Evolutionary conservation across 768 basidiomycete species (phyloP).

Genomic region (Leucocoprinus leucothites): DNA sequence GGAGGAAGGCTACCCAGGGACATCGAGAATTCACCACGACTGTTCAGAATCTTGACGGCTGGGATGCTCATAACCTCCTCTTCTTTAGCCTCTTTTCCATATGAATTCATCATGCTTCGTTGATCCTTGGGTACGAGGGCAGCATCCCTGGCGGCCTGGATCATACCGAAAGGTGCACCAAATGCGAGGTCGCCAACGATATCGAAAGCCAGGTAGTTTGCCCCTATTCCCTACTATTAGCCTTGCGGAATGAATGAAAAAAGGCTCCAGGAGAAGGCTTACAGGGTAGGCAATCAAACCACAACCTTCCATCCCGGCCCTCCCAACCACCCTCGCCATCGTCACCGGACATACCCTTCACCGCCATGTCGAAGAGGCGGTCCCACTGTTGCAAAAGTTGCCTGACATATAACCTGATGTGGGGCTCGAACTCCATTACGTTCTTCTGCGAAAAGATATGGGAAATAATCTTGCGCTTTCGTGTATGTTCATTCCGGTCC

Average conservation of each 20-base stretch:
- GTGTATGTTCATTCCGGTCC: conserved; percentile 72
- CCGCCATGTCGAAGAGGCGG: conserved; percentile 51
- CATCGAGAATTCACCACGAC: conserved; percentile 83
- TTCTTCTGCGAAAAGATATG: conserved; percentile 84
- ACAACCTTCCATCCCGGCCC: conserved; percentile 60
- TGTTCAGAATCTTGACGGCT: conserved; percentile 83
- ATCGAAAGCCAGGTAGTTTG: conserved; percentile 55
- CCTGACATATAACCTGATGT: conserved; percentile 58
- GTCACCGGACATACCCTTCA: conserved; percentile 50
- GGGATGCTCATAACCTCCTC: conserved; percentile 61
- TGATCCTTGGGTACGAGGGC: conserved; percentile 65
- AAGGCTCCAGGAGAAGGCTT: conserved; percentile 25
- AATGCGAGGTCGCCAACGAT: conserved; percentile 89
- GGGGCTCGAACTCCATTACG: conserved; percentile 83
- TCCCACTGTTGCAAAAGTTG: conserved; percentile 76
- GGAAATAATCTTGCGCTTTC: conserved; percentile 90
- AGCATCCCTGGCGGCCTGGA: conserved; percentile 66
- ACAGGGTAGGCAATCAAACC: conserved; percentile 77
- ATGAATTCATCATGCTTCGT: conserved; percentile 50
- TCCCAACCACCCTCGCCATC: conserved; percentile 69
- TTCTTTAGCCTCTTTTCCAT: conserved; percentile 40
- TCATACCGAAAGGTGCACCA: conserved; percentile 88
- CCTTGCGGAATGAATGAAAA: conserved; percentile 9
- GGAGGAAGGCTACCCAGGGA: conserved; percentile 78
- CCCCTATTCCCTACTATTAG: conserved; percentile 29